Evolutionary conservation across 1,284 basidiomycete species (phyloP).

Genomic region (Mycosarcoma maydis): DNA sequence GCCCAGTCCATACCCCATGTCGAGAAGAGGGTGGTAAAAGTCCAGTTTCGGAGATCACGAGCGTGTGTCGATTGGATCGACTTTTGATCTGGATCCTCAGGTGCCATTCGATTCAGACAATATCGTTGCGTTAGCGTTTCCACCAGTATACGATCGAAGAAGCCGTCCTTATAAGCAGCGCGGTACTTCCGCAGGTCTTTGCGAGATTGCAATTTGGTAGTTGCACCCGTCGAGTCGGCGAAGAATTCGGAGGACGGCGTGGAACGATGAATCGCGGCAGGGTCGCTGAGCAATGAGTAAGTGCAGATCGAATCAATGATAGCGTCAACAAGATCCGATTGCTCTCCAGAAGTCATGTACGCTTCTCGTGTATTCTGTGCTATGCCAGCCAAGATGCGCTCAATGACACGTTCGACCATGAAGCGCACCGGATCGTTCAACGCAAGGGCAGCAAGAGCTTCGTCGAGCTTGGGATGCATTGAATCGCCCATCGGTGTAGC

Average conservation of each 20-base stretch:
- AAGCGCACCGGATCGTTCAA: constrained; percentile 52
- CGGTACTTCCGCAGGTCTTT: constrained; percentile 26
- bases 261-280: constrained; percentile 32
- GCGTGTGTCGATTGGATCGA: constrained; percentile 42
- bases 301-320: constrained; percentile 56
- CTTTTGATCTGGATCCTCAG: constrained; percentile 54
- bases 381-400: constrained; percentile 35
- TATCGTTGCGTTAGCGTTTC: constrained; percentile 39
- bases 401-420: constrained; percentile 47
- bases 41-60: constrained; percentile 42
- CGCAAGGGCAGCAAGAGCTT: constrained; percentile 24
- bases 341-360: constrained; percentile 46
- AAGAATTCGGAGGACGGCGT: constrained; percentile 46
- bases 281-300: constrained; percentile 49
- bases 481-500: constrained; percentile 42
- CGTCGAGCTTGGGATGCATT: constrained; percentile 37
- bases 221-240: constrained; percentile 3
- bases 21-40: constrained; percentile 46
- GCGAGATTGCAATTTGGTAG: not conserved
- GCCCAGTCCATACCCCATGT: constrained; percentile 60
- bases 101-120: constrained; percentile 24
- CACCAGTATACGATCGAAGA: constrained; percentile 36
- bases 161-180: constrained; percentile 28
- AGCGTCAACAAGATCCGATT: constrained; percentile 43
- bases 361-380: constrained; percentile 14